Evolutionary conservation across 106 monocot genomes (phyloP), one percentile per base, ranked within the genome.

Genomic region (Dendrobium nobile): DNA sequence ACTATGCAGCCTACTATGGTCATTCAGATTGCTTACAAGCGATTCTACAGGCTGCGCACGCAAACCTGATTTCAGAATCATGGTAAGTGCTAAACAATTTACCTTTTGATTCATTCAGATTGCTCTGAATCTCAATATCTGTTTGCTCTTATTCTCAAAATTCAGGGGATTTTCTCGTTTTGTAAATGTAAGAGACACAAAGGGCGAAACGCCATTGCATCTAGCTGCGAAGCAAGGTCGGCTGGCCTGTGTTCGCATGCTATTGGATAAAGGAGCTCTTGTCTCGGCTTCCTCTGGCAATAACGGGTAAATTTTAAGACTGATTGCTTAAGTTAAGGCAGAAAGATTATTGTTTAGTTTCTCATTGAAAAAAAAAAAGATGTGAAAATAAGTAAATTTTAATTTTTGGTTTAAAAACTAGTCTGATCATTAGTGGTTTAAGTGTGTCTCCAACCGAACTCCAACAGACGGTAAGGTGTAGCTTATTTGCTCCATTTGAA

Each of bases 131-230:
- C 61, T 61, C 7, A 22, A 61, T 31, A 28, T 54, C 58, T 9
- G 26, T 58, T 72, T 67, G 42, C 6, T 40, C 24, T 24, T 19
- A 22, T 22, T 61, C 87, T 41, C 22, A 61, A 61, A 58, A 4
- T 5, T 19, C 81, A 99, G 98, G 98, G 98, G 98, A 81, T 99
- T 91, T 72, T 84, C 88, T 28, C 67, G 98, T 79, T 99, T 93
- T 84, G 95, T 99, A n/a, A 99, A 95, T 84, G 91, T 99, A 9
- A 95, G 83, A 84, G 95, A 95, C 82, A 86, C 79, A 43, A 77
- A 85, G n/a, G 95, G 95, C 8, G 93, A 86, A 31, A 95, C 99
- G 5, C 93, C 99, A 27, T 83, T 99, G 82, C 95, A 99, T 80
- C 92, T 95, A 43, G 95, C 95, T 3, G 91, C 93, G 9, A 89